Base-by-base conservation (phyloP, 495 filamentous ascomycete species). In the Aspergillus cavernicola region DNA sequence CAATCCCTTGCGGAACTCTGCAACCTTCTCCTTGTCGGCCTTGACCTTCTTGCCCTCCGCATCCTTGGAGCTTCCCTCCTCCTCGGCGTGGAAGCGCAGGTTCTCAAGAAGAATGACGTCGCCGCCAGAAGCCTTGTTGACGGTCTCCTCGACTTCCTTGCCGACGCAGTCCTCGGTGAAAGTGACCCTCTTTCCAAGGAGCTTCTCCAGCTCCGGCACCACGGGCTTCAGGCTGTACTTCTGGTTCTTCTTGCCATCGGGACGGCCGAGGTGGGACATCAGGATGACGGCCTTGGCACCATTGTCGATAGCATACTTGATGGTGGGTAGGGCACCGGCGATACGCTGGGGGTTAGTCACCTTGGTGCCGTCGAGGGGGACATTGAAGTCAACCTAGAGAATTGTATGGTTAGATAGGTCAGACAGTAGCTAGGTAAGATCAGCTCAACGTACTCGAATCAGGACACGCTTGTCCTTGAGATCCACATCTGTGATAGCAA, bases 241-340 rank as follows among this genome's bases (percentile, higher is more conserved):
- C 60, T 84, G 75, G 73, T 92, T 90, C 66, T 68, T 74, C 75
- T 93, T 86, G 66, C 93, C 93, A 62, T 97, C 85, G 51, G 93
- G 93, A 31, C 93, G 92, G 59, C 93, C 93, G 37, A 99, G 85
- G 78, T 99, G 93, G 66, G 93, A 97, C 95, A 97, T 97, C 67
- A 99, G 82, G 65, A 97, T 79, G 31, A 99, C 90, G 48, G 92
- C 83, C 78, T 96, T 97, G 66, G 95, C 95, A 61, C 88, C 88
- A 76, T 97, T 68, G 61, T 97, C 90, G 66, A 92, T 78, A 69
- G 93, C 95, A 71, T 99, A 92, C 77, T 96, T 96, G 80, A 99
- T 97, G 56, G 93, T 96, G 65, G 95, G 93, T 60, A 97, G 74
- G 64, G 93, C 93, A 67, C 93, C 93, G 67, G 90, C 92, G 63